These are phyloP conservation scores for Lachnellula arida DNA, from an alignment of 2,329 filamentous ascomycete genomes.

Conservation along the genomic window DNA sequence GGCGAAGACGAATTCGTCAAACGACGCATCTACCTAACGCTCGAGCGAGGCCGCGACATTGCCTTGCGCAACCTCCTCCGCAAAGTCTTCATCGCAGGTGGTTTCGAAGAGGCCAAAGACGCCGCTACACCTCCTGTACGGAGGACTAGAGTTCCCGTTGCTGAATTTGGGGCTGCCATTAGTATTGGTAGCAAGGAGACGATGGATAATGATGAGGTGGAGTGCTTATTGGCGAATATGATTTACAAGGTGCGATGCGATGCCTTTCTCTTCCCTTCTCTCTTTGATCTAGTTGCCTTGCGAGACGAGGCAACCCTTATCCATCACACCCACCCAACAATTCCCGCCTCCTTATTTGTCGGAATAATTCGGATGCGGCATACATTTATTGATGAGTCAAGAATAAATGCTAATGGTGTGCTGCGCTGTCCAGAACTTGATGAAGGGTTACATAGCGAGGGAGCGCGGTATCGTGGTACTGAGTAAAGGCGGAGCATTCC, in stretches of 20 bases:
- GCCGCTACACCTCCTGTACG: slow-evolving; percentile 57
- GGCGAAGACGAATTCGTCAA: slow-evolving; percentile 93
- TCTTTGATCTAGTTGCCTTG: not conserved
- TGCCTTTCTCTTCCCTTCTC: slow-evolving; percentile 1
- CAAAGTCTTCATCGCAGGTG: slow-evolving; percentile 83
- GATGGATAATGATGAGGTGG: slow-evolving; percentile 86
- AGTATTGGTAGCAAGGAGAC: slow-evolving; percentile 63
- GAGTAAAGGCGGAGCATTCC: slow-evolving; percentile 90
- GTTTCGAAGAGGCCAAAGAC: slow-evolving; percentile 74
- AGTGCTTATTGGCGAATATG: slow-evolving; percentile 91
- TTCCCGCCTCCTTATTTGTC: slow-evolving; percentile 1
- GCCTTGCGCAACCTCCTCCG: slow-evolving; percentile 85
- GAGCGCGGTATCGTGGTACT: slow-evolving; percentile 87
- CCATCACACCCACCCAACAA: not conserved
- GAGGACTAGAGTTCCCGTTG: slow-evolving; percentile 73
- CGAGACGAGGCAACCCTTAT: slow-evolving; percentile 13
- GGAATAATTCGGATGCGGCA: slow-evolving; percentile 7
- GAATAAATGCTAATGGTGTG: slow-evolving; percentile 5
- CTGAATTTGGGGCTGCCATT: slow-evolving; percentile 81
- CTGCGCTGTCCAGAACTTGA: slow-evolving; percentile 38
- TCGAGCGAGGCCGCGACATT: slow-evolving; percentile 89
- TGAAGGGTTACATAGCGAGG: slow-evolving; percentile 97
- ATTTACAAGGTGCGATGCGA: slow-evolving; percentile 87
- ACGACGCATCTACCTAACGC: slow-evolving; percentile 86
- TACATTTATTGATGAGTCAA: slow-evolving; percentile 8